Percentiles rank a stretch among this genome's conserved stretches.
Evolutionary conservation across 306 rosid species (phyloP).

Genomic region (Quercus variabilis): DNA sequence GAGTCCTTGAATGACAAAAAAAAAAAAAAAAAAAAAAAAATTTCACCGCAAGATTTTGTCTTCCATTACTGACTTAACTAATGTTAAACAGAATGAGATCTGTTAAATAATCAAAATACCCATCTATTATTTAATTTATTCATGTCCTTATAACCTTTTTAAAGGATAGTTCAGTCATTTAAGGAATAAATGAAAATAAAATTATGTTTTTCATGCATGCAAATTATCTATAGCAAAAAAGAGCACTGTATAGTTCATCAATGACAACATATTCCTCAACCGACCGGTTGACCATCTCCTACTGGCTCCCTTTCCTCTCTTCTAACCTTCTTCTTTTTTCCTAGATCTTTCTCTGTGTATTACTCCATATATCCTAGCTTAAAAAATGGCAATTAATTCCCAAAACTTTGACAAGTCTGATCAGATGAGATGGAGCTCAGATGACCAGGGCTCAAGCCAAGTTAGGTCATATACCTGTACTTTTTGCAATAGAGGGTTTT

Average conservation of each 20-base stretch:
- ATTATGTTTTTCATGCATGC: not conserved
- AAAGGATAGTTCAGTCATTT: not conserved
- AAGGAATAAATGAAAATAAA: not conserved
- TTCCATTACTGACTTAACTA: not conserved
- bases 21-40: not conserved
- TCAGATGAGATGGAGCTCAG: constrained; percentile 36
- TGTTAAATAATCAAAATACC: not conserved
- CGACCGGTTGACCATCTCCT: constrained; percentile 24
- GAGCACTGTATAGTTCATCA: constrained; percentile 9
- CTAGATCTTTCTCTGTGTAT: constrained; percentile 6
- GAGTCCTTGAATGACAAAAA: constrained; percentile 35
- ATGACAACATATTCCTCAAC: constrained; percentile 14
- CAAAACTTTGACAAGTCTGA: constrained; percentile 32
- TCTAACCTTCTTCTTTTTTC: not conserved
- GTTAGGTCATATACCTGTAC: constrained; percentile 50
- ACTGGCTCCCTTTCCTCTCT: not conserved
- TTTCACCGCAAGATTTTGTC: not conserved
- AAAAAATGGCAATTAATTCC: constrained; percentile 31
- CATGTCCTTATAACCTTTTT: constrained; percentile 1
- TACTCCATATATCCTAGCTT: constrained; percentile 6
- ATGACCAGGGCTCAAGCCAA: constrained; percentile 32
- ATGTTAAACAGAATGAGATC: not conserved
- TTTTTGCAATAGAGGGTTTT: constrained; percentile 67
- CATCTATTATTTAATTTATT: constrained; percentile 25
- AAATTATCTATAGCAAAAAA: not conserved